A percentile compares a stretch with the other conserved stretches of the same genome.
Conservation (phyloP, 352 stramenopile genomes). For the Bremia lactucae region DNA sequence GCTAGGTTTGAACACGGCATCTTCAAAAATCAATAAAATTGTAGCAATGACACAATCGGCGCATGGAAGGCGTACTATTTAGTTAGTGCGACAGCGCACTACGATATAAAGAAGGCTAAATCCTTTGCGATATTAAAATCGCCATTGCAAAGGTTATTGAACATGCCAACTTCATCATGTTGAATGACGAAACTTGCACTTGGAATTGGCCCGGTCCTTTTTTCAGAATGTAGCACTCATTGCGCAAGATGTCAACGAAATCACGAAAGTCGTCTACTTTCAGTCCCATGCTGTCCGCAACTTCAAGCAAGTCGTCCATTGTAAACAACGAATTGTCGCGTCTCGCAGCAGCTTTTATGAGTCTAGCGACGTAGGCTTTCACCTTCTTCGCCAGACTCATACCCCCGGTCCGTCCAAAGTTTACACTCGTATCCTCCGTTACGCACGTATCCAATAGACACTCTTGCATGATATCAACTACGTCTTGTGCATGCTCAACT, state of each 20-base stretch:
- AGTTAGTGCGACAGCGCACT: too few species aligned
- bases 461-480: constrained; percentile 94
- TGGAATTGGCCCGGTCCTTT: constrained; percentile 73
- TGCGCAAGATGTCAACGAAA: constrained; percentile 79
- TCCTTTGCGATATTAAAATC: too few species aligned
- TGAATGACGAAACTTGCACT: constrained; percentile 54
- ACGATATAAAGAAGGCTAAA: too few species aligned
- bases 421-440: constrained; percentile 81
- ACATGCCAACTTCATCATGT: constrained; percentile 16
- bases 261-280: constrained; percentile 75
- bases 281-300: constrained; percentile 60
- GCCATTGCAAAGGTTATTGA: too few species aligned
- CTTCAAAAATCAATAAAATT: too few species aligned
- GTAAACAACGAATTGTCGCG: constrained; percentile 60
- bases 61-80: too few species aligned
- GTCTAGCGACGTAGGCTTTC: constrained; percentile 70
- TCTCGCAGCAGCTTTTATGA: constrained; percentile 54
- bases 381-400: constrained; percentile 68
- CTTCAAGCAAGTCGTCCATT: constrained; percentile 62
- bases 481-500: constrained; percentile 91
- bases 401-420: constrained; percentile 67
- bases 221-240: constrained; percentile 81
- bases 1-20: too few species aligned
- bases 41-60: too few species aligned
- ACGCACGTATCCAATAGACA: constrained; percentile 86